Percentiles rank a stretch among this genome's conserved stretches.
These are phyloP conservation scores for Podospora australis DNA, from an alignment of 495 filamentous ascomycete genomes.

Conservation along the genomic window DNA sequence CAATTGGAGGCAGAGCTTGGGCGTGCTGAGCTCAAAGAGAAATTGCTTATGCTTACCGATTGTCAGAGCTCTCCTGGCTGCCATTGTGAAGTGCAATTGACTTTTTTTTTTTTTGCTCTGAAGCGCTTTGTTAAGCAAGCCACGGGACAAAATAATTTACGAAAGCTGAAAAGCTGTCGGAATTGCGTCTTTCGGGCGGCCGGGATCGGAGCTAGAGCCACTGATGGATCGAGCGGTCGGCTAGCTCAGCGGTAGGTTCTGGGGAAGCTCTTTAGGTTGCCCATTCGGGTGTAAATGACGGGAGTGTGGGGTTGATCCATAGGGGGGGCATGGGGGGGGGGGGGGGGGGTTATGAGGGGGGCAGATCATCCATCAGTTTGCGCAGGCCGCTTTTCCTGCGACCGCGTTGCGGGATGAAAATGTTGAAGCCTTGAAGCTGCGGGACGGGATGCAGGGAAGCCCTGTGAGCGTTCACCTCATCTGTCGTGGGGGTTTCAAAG, in stretches of 20 bases:
- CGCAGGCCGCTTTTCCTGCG: background rate
- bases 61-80: constrained; percentile 47
- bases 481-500: too few species aligned
- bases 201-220: constrained; percentile 2
- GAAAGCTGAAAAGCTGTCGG: background rate
- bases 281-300: background rate
- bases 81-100: constrained; percentile 38
- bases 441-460: background rate
- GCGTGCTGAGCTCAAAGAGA: background rate
- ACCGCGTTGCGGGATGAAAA: too few species aligned
- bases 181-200: constrained; percentile 2
- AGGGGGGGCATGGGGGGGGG: too few species aligned
- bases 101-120: constrained; percentile 2
- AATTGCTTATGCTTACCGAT: constrained; percentile 42
- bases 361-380: background rate
- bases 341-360: too few species aligned
- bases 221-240: background rate
- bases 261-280: background rate
- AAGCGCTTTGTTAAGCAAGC: background rate
- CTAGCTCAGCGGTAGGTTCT: background rate
- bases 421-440: background rate
- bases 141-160: background rate
- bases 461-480: too few species aligned
- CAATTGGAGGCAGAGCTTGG: constrained; percentile 2
- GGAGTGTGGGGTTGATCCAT: background rate